Evolutionary conservation across 2,329 filamentous ascomycete species (phyloP), one percentile per base, ranked within the genome.

Genomic region (Aspergillus sp.): DNA sequence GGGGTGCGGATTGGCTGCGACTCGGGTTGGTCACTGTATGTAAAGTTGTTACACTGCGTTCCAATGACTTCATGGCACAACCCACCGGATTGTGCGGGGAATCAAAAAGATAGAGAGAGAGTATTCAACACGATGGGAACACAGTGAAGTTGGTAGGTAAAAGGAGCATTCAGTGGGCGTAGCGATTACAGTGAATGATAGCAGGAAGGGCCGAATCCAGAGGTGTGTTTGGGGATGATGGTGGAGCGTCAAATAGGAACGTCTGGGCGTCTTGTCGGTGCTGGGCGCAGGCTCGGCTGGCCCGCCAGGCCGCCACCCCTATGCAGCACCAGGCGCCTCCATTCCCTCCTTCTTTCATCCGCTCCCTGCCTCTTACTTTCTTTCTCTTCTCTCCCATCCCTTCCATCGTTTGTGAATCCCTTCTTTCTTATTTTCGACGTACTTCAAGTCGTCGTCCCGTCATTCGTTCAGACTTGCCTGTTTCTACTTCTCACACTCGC

Each of bases 381-480:
- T 37, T n/a, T 37, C 21, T 49, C 56, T 47, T 43, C 37, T 44
- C 15, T 45, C 46, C 41, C 56, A 52, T 43, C 45, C 57, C 58
- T 41, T 48, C 52, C 50, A 53, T 58, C 57, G 39, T 46, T 58
- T 55, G 27, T 31, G 21, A 52, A 8, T 55, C 51, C 24, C 45
- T 62, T 55, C 44, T 44, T 56, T 57, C 55, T 44, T 55, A 24
- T 52, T 48, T 57, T 58, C 27, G 21, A 43, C 43, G 17, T 56
- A 50, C 45, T 53, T 59, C 52, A 51, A 45, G 21, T 45, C 55
- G 37, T 47, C 37, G 45, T 41, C 46, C 54, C 59, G 62, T 63
- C 62, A 62, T 56, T 63, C 62, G 59, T 63, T 64, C 53, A 45
- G 47, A 61, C 58, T 46, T 54, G 35, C 33, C 50, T 45, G 35